Base-by-base conservation (phyloP, 129 eudicot genomes). In the Artemisia tridentata region DNA sequence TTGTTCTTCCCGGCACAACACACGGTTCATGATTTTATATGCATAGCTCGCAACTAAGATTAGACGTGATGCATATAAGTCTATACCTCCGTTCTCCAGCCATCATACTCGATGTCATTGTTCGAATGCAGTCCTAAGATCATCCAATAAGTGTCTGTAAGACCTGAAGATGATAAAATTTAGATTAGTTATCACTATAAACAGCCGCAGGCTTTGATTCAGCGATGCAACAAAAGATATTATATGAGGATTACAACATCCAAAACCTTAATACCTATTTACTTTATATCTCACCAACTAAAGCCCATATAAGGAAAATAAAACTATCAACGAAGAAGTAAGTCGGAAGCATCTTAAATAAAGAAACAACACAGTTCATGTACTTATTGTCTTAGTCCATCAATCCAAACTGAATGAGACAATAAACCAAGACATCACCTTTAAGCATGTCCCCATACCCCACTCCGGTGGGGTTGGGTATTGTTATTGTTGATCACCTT, bases 11-110 rank as follows among this genome's bases (percentile, higher is more conserved):
- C 34, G 6, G 34, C 34, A 29, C 25, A 72, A n/a, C 1, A 13
- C 19, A 50, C 23, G 61, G 27, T 61, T 72, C 7, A 18, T 60
- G 23, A 16, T 21, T 10, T 11, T 46, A 48, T 60, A n/a, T 4
- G 31, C 60, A 15, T 14, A 34, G 11, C 54, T 13, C 11, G 63
- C 61, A 67, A 54, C 65, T 65, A 53, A 5, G 13, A 63, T 55
- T 16, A 27, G 14, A 65, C 25, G 20, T 38, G 38, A 50, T 31
- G 19, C 61, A 20, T 21, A 43, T 63, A 52, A 62, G 52, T 77
- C 7, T 21, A 27, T 88, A 95, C 99, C 92, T 95, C 70, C 96
- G 85, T 64, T 95, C 99, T 70, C 96, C 99, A 70, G 96, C 90
- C 85, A 87, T 59, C 80, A 81, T 82, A 86, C 83, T 95, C 15